Percentiles rank a stretch among this genome's conserved stretches.
Evolutionary conservation across 495 filamentous ascomycete species (phyloP).

Genomic region (Neurospora sp.): DNA sequence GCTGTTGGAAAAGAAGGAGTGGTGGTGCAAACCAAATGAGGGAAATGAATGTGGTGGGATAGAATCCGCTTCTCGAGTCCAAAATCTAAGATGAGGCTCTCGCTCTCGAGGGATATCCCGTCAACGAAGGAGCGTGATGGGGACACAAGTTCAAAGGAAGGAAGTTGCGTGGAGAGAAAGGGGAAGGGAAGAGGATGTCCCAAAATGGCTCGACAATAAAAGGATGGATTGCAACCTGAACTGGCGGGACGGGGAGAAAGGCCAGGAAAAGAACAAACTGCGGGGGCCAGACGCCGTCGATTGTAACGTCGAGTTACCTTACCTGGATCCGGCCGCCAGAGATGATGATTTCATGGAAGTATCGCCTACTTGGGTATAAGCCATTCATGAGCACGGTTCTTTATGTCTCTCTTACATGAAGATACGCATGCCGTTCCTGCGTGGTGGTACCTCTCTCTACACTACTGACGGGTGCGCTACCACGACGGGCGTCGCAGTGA

Average conservation of each 20-base stretch:
- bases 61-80: not conserved
- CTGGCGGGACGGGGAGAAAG: not conserved
- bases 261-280: constrained; percentile 1
- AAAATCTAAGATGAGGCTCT: not conserved
- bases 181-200: not conserved
- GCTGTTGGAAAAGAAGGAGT: not conserved
- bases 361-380: not conserved
- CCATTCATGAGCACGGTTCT: not conserved
- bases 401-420: not conserved
- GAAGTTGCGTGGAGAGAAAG: not conserved
- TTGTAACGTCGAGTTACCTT: not conserved
- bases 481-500: not conserved
- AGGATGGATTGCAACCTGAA: not conserved
- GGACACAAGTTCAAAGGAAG: not conserved
- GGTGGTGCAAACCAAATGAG: not conserved
- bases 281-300: not conserved
- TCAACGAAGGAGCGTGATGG: not conserved
- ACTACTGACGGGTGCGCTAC: not conserved
- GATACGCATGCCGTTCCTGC: not conserved
- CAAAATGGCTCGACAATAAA: not conserved
- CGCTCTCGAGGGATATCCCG: not conserved
- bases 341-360: not conserved
- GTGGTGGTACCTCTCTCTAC: not conserved
- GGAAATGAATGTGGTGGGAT: constrained; percentile 1
- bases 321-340: not conserved